These are phyloP conservation scores for Coemansia sp. DNA, from an alignment of 192 early-diverging fungal genomes.

Conservation along the genomic window DNA sequence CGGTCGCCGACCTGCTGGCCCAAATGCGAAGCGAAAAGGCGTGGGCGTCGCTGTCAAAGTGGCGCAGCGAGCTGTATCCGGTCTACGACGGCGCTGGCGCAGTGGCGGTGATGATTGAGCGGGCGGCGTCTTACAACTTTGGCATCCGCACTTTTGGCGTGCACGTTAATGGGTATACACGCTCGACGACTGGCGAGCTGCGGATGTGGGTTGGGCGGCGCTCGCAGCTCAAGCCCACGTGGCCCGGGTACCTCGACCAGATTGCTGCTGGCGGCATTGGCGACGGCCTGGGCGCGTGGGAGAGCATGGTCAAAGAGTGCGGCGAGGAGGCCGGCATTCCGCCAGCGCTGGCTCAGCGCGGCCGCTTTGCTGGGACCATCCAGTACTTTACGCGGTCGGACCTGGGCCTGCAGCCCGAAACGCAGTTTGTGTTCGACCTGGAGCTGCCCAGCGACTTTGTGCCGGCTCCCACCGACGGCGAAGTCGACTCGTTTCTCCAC, in stretches of 20 bases:
- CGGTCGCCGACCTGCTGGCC: constrained; percentile 20
- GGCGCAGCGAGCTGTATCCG: constrained; percentile 86
- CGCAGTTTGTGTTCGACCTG: constrained; percentile 86
- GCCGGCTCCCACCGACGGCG: constrained; percentile 79
- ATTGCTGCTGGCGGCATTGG: constrained; percentile 81
- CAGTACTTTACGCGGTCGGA: constrained; percentile 68
- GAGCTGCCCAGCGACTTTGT: constrained; percentile 63
- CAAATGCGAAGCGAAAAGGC: constrained; percentile 3
- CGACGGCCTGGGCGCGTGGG: constrained; percentile 49
- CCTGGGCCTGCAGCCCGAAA: constrained; percentile 78
- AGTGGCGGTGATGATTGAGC: constrained; percentile 72
- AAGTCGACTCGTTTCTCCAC: constrained; percentile 80
- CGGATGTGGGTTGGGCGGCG: constrained; percentile 91
- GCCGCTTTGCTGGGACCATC: constrained; percentile 63
- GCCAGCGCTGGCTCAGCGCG: constrained; percentile 56
- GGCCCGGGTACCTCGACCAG: constrained; percentile 82
- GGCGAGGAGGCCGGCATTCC: constrained; percentile 86
- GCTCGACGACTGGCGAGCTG: constrained; percentile 35
- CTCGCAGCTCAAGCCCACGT: constrained; percentile 79
- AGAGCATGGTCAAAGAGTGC: constrained; percentile 84
- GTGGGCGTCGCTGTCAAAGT: constrained; percentile 56
- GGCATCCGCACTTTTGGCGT: constrained; percentile 87
- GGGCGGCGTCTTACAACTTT: constrained; percentile 77
- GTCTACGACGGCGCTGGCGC: constrained; percentile 58
- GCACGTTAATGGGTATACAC: constrained; percentile 83